phyloP scores from a whole-genome alignment of 768 basidiomycete species.

The Floccularia luteovirens region DNA sequence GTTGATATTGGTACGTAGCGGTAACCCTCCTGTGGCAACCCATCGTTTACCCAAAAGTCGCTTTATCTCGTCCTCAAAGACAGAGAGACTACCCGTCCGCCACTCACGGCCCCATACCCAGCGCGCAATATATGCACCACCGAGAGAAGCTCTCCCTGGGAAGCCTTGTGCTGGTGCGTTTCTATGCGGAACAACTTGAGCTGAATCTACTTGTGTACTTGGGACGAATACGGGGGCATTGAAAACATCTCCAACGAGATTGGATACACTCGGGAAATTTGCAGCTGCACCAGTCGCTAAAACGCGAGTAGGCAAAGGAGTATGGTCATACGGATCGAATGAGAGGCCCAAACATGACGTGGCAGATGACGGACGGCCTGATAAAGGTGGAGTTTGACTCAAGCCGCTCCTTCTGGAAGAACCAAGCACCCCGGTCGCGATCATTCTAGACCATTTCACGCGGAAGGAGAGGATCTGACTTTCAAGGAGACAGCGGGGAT shows the following conservation, averaged over 20 bases:
- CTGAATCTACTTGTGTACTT: slow-evolving; percentile 67
- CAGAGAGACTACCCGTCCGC: slow-evolving; percentile 40
- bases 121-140: slow-evolving; percentile 71
- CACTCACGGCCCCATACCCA: slow-evolving; percentile 81
- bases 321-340: slow-evolving; percentile 75
- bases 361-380: slow-evolving; percentile 15
- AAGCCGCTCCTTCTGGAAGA: slow-evolving; percentile 24
- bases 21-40: slow-evolving; percentile 54
- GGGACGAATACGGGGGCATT: slow-evolving; percentile 77
- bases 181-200: slow-evolving; percentile 62
- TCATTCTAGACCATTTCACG: slow-evolving; percentile 72
- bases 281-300: slow-evolving; percentile 75
- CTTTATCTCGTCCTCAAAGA: slow-evolving; percentile 77
- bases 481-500: slow-evolving; percentile 81
- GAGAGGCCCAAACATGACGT: slow-evolving; percentile 51
- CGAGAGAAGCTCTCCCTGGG: slow-evolving; percentile 63
- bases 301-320: slow-evolving; percentile 56
- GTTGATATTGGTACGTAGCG: slow-evolving; percentile 55
- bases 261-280: slow-evolving; percentile 78
- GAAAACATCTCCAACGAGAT: slow-evolving; percentile 76
- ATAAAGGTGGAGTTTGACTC: slow-evolving; percentile 23
- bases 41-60: slow-evolving; percentile 68
- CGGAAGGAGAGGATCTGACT: slow-evolving; percentile 77
- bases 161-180: slow-evolving; percentile 68
- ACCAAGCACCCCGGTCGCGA: slow-evolving; percentile 61